A percentile compares a stretch with the other conserved stretches of the same genome.
phyloP scores from a whole-genome alignment of 2,329 filamentous ascomycete genomes.

The Plectosphaerella cucumerina region DNA sequence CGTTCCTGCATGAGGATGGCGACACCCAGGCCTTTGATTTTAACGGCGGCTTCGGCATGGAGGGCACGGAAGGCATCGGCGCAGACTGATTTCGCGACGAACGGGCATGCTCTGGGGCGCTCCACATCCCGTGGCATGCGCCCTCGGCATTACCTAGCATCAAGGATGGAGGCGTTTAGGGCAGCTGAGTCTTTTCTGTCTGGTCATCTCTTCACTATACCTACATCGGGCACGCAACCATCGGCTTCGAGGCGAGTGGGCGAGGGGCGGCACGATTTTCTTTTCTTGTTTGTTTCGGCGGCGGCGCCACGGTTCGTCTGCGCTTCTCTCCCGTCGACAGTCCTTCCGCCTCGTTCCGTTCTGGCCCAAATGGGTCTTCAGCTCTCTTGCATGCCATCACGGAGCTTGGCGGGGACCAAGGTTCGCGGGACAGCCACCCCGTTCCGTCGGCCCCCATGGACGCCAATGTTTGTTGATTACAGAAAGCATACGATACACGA shows the following conservation, averaged over 20 bases:
- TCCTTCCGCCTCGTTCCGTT: constrained; percentile 2
- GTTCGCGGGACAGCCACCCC: constrained; percentile 1
- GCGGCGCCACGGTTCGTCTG: constrained; percentile 6
- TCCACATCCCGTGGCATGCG: background rate
- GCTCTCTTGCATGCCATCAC: background rate
- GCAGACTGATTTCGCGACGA: constrained; percentile 39
- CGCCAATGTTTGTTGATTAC: constrained; percentile 9
- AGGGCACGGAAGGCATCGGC: constrained; percentile 50
- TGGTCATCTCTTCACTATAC: background rate
- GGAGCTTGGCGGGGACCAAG: no score
- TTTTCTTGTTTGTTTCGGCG: background rate
- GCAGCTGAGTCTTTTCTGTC: background rate
- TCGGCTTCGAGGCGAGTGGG: no score
- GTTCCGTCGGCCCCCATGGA: constrained; percentile 3
- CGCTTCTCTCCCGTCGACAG: constrained; percentile 5
- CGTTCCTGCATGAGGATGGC: constrained; percentile 57
- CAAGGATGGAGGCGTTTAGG: constrained; percentile 5
- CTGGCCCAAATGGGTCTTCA: constrained; percentile 8
- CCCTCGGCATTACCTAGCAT: background rate
- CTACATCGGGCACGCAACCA: background rate
- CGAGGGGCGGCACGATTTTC: no score
- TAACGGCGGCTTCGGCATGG: constrained; percentile 47
- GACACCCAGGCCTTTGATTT: constrained; percentile 52
- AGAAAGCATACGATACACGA: constrained; percentile 12
- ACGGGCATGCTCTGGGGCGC: background rate